These are phyloP conservation scores for Leccinum subgranulosum DNA, from an alignment of 768 basidiomycete genomes.

Conservation along the genomic window DNA sequence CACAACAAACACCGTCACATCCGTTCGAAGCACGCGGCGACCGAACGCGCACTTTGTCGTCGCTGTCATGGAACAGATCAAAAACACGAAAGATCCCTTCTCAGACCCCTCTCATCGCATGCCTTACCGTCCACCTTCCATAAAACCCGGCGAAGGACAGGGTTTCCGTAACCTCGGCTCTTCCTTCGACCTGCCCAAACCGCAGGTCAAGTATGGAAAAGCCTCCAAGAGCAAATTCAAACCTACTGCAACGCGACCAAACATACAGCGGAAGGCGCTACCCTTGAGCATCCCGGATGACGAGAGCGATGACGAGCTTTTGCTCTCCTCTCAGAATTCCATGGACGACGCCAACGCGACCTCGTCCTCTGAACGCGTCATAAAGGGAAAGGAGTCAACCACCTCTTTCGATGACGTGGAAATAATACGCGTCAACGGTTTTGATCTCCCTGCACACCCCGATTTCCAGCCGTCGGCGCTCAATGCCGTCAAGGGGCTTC, in stretches of 20 bases:
- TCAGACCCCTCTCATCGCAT: constrained; percentile 22
- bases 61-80: constrained; percentile 25
- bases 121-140: constrained; percentile 18
- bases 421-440: constrained; percentile 15
- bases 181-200: constrained; percentile 14
- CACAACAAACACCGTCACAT: constrained; percentile 25
- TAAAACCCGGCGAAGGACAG: constrained; percentile 27
- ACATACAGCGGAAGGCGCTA: background rate
- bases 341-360: constrained; percentile 6
- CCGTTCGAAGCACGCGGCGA: constrained; percentile 5
- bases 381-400: constrained; percentile 2
- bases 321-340: constrained; percentile 26
- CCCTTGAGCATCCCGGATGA: background rate
- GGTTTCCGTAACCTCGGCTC: constrained; percentile 26
- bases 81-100: background rate
- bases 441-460: constrained; percentile 20
- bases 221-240: constrained; percentile 13
- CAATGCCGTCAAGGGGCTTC: constrained; percentile 4
- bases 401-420: background rate
- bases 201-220: background rate
- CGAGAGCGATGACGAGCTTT: constrained; percentile 30
- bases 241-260: background rate
- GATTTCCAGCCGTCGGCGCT: constrained; percentile 18
- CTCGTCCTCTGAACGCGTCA: constrained; percentile 8
- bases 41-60: background rate